Evolutionary conservation across 2,329 filamentous ascomycete genomes (phyloP).

Genomic region (Fusarium agapanthi): DNA sequence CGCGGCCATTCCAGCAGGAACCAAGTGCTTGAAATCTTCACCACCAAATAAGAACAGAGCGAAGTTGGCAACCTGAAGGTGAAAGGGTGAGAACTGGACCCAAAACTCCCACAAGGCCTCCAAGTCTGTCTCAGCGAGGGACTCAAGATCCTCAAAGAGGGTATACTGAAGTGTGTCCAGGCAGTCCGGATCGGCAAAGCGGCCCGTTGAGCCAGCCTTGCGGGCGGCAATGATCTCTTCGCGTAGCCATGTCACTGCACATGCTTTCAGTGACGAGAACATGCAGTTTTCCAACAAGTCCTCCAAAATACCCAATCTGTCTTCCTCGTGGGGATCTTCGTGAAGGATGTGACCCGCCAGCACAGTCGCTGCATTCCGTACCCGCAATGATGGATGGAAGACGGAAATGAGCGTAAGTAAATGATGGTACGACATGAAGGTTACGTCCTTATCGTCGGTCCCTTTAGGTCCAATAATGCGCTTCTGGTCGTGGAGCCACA

Average conservation of each 20-base stretch:
- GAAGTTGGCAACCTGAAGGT: constrained; percentile 70
- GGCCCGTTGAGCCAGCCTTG: constrained; percentile 43
- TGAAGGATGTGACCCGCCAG: constrained; percentile 65
- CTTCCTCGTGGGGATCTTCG: constrained; percentile 65
- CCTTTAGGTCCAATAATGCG: constrained; percentile 47
- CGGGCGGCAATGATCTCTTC: constrained; percentile 66
- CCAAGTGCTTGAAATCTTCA: constrained; percentile 55
- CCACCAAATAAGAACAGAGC: constrained; percentile 63
- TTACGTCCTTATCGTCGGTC: constrained; percentile 48
- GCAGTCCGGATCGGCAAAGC: constrained; percentile 63
- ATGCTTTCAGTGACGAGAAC: constrained; percentile 69
- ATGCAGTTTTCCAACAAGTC: constrained; percentile 73
- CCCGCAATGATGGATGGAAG: constrained; percentile 63
- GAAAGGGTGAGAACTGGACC: constrained; percentile 60
- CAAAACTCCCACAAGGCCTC: constrained; percentile 61
- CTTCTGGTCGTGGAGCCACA: constrained; percentile 65
- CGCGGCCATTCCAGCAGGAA: constrained; percentile 64
- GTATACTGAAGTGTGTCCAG: constrained; percentile 69
- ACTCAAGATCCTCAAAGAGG: constrained; percentile 66
- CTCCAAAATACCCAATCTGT: constrained; percentile 68
- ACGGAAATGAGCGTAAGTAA: constrained; percentile 64
- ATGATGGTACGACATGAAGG: constrained; percentile 70
- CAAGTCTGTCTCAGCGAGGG: constrained; percentile 53
- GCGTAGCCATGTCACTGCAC: constrained; percentile 69
- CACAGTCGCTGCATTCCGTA: constrained; percentile 63